Evolutionary conservation across 148 eudicot genomes (phyloP).

Genomic region (Nepenthes gracilis): DNA sequence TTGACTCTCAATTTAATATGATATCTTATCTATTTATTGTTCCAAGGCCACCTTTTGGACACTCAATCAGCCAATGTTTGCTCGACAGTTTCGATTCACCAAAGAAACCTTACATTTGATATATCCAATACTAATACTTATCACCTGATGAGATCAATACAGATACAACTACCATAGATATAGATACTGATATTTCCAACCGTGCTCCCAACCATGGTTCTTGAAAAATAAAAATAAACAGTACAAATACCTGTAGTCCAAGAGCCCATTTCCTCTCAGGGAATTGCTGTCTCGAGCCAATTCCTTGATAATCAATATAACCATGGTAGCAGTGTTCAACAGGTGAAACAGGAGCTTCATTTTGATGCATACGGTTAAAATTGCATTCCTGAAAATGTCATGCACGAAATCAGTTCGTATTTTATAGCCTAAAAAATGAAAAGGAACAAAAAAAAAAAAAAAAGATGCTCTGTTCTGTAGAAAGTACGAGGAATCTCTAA

Average conservation of each 20-base stretch:
- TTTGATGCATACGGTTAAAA: constrained; percentile 35
- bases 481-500: background rate
- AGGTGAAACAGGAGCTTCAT: constrained; percentile 40
- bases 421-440: background rate
- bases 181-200: too few relatives aligned
- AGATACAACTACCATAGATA: too few relatives aligned
- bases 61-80: too few relatives aligned
- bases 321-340: constrained; percentile 47
- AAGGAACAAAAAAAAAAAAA: background rate
- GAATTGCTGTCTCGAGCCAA: constrained; percentile 45
- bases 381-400: constrained; percentile 42
- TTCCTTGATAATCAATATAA: constrained; percentile 54
- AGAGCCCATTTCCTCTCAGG: constrained; percentile 98
- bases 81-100: too few relatives aligned
- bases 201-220: too few relatives aligned
- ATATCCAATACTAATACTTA: too few relatives aligned
- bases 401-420: background rate
- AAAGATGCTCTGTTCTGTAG: background rate
- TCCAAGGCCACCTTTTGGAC: too few relatives aligned
- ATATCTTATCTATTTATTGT: too few relatives aligned
- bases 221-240: background rate
- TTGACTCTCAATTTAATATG: too few relatives aligned
- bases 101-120: too few relatives aligned
- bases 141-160: too few relatives aligned
- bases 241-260: constrained; percentile 67